phyloP scores from a whole-genome alignment of 805 yeast genomes.

The Barnettozyma populi region DNA sequence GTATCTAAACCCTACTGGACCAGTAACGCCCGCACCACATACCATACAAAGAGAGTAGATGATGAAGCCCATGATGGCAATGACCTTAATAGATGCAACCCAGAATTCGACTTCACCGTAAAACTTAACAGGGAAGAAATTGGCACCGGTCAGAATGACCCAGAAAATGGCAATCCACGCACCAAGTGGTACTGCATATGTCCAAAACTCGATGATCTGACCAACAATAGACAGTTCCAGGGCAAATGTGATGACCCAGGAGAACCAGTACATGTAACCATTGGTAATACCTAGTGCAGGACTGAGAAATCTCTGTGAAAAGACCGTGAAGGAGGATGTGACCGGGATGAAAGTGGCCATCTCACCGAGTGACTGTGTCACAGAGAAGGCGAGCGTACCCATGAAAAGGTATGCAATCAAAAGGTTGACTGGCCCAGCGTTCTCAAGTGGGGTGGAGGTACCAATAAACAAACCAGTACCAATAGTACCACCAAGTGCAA shows the following conservation, averaged over 20 bases:
- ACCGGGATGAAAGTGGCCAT: conserved; percentile 11
- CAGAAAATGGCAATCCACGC: conserved; percentile 8
- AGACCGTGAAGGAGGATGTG: conserved; percentile 9
- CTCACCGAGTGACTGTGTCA: conserved; percentile 9
- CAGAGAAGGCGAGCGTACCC: conserved; percentile 7
- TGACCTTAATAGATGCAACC: conserved; percentile 8
- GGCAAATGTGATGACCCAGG: conserved; percentile 9
- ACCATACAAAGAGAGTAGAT: conserved; percentile 8
- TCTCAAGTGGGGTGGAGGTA: conserved; percentile 2
- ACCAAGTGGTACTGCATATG: conserved; percentile 7
- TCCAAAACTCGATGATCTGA: conserved; percentile 7
- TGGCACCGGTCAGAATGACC: conserved; percentile 4
- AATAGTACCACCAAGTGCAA: conserved; percentile 11
- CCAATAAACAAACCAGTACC: conserved; percentile 10
- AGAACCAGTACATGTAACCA: conserved; percentile 11
- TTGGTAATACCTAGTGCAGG: conserved; percentile 8
- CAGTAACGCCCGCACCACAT: conserved; percentile 9
- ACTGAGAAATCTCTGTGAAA: conserved; percentile 5
- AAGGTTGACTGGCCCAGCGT: conserved; percentile 10
- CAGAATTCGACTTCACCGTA: conserved; percentile 10
- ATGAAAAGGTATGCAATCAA: conserved; percentile 7
- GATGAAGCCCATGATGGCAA: conserved; percentile 9
- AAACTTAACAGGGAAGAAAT: conserved; percentile 8
- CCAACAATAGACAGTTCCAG: conserved; percentile 8
- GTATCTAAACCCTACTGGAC: conserved; percentile 9